Base-by-base conservation (phyloP, 75 land plant species). In the Selaginella tamariscina region DNA sequence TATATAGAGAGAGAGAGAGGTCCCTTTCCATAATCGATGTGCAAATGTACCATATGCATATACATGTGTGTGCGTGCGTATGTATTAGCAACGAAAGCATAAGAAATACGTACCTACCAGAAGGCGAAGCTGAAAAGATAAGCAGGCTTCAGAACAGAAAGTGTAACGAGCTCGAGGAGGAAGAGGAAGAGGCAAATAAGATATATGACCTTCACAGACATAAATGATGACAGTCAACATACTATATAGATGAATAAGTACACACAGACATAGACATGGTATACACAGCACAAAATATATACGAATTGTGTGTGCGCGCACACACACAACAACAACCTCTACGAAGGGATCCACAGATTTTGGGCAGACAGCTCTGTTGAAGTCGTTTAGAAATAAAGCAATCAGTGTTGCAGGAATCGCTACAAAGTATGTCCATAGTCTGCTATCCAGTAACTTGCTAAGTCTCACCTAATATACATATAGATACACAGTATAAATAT, bases 321-420 rank as follows among this genome's bases (percentile, higher is more conserved):
- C n/a, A n/a, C n/a, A n/a, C n/a, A n/a, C n/a, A n/a, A n/a, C n/a
- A 31, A 73, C 66, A 60, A 13, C 29, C 70, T 65, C 63, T 44
- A 55, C 27, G 26, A 32, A 32, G 31, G 0, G 24, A 22, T 64
- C 64, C 32, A 65, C 54, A 29, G 26, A 28, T 56, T 73, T 73
- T 5, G 75, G 75, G 29, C 67, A 21, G 22, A 73, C 0, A n/a
- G 72, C 75, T 68, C 66, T 73, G 24, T 31, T 33, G 28, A 73
- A 32, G 32, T 73, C 75, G 24, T 73, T 32, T 29, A 68, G 62
- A 68, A 73, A 73, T 22, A 73, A 31, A 2, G 75, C 75, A 13
- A 73, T 67, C 30, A 73, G 56, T 18, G 71, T 69, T 28, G 75
- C 75, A 29, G 66, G 13, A 26, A 73, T 73, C 18, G 27, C 54